A percentile compares a stretch with the other conserved stretches of the same genome.
phyloP scores from a whole-genome alignment of 2,329 filamentous ascomycete species.

The Aschersonia sp. region DNA sequence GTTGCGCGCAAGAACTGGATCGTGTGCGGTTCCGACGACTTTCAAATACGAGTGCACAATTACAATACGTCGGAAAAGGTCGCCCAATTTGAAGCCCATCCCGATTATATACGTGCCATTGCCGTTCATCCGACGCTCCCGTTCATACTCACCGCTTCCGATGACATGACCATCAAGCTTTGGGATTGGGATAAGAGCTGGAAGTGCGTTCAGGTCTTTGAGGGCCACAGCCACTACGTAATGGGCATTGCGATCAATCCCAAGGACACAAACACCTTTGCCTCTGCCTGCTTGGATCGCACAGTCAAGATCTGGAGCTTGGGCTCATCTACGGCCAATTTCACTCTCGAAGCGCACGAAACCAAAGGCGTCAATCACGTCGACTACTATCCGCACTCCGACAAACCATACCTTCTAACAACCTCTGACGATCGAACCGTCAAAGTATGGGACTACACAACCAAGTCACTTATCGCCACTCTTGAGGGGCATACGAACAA shows the following conservation, averaged over 20 bases:
- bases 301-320: conserved; percentile 98
- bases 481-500: conserved; percentile 96
- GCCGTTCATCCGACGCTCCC: conserved; percentile 90
- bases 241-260: conserved; percentile 97
- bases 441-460: conserved; percentile 99
- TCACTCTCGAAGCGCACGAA: conserved; percentile 92
- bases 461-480: conserved; percentile 91
- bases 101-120: conserved; percentile 96
- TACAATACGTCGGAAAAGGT: conserved; percentile 99
- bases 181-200: conserved; percentile 99
- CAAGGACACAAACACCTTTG: conserved; percentile 86
- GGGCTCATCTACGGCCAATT: conserved; percentile 86
- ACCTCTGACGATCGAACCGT: conserved; percentile 94
- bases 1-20: conserved; percentile 99
- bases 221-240: conserved; percentile 91
- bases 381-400: conserved; percentile 68
- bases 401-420: conserved; percentile 80
- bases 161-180: conserved; percentile 97
- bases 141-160: conserved; percentile 87
- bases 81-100: conserved; percentile 90
- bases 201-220: conserved; percentile 96
- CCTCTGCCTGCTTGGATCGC: conserved; percentile 86
- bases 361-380: conserved; percentile 97
- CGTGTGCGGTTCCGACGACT: conserved; percentile 89
- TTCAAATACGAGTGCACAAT: conserved; percentile 81